Conservation (phyloP, 2,329 filamentous ascomycete species). For the Calonectria montana region DNA sequence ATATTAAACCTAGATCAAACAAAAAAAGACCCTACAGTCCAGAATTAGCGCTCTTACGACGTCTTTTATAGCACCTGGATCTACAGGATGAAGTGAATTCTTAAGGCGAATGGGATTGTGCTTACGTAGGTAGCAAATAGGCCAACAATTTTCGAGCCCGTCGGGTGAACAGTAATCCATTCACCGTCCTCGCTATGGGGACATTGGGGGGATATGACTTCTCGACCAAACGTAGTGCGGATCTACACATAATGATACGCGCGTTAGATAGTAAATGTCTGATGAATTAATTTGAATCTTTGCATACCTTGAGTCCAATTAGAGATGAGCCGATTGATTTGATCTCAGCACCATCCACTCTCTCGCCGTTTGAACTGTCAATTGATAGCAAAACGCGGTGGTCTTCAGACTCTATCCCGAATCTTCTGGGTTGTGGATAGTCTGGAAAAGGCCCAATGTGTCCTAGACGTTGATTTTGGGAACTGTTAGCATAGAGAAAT, state of each 20-base stretch:
- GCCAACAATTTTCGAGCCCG: constrained; percentile 25
- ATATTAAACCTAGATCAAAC: neutral
- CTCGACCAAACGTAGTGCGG: constrained; percentile 15
- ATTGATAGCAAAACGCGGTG: constrained; percentile 5
- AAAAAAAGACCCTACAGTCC: neutral
- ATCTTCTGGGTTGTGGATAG: neutral
- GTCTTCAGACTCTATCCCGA: neutral
- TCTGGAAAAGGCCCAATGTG: constrained; percentile 7
- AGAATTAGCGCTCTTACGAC: neutral
- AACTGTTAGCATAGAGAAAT: constrained; percentile 17
- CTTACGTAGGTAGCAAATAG: constrained; percentile 24
- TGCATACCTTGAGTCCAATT: constrained; percentile 23
- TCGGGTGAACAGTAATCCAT: constrained; percentile 20
- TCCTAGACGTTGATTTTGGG: constrained; percentile 18
- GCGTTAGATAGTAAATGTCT: neutral
- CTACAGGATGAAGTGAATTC: neutral
- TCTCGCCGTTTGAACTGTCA: constrained; percentile 19
- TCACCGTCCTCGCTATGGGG: neutral
- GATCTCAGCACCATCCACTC: constrained; percentile 16
- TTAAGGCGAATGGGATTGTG: neutral
- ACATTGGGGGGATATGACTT: constrained; percentile 2
- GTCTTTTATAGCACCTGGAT: neutral
- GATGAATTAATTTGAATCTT: neutral
- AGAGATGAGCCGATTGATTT: neutral
- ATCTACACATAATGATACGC: constrained; percentile 6